phyloP scores from a whole-genome alignment of 257 asterid genomes.

The Solanum gandarillasii region DNA sequence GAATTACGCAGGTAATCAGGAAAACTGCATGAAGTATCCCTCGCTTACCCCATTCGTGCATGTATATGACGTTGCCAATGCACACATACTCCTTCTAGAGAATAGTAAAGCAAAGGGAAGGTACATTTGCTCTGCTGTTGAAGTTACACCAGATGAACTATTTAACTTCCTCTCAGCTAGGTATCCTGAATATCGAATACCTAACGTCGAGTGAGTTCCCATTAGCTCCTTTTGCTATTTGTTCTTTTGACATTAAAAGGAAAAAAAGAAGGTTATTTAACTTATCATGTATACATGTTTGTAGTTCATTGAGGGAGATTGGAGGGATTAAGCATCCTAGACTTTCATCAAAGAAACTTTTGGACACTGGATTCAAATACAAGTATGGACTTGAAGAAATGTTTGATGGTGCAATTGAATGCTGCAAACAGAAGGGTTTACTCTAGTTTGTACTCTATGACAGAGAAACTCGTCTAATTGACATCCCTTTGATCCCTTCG shows the following conservation, averaged over 20 bases:
- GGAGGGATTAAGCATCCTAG: constrained; percentile 19
- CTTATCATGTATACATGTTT: background rate
- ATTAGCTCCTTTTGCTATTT: background rate
- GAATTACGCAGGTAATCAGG: constrained; percentile 15
- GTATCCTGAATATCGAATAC: constrained; percentile 20
- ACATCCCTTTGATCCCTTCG: background rate
- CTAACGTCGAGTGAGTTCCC: constrained; percentile 10
- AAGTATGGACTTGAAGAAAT: constrained; percentile 48
- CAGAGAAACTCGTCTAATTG: background rate
- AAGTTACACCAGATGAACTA: constrained; percentile 18
- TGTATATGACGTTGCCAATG: constrained; percentile 30
- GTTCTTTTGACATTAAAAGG: background rate
- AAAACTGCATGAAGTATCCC: background rate
- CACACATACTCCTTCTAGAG: constrained; percentile 30
- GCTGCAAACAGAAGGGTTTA: constrained; percentile 34
- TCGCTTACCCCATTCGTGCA: constrained; percentile 16
- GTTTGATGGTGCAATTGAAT: constrained; percentile 39
- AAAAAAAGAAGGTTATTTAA: background rate
- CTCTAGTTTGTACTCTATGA: constrained; percentile 2
- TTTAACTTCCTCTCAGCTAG: constrained; percentile 14
- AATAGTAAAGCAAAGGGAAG: constrained; percentile 30
- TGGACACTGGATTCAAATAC: constrained; percentile 35
- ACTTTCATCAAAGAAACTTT: constrained; percentile 32
- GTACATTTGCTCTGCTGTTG: constrained; percentile 36
- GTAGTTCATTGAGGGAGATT: constrained; percentile 23